Base-by-base conservation (phyloP, 192 early-diverging fungal genomes). In the Coemansia sp. region DNA sequence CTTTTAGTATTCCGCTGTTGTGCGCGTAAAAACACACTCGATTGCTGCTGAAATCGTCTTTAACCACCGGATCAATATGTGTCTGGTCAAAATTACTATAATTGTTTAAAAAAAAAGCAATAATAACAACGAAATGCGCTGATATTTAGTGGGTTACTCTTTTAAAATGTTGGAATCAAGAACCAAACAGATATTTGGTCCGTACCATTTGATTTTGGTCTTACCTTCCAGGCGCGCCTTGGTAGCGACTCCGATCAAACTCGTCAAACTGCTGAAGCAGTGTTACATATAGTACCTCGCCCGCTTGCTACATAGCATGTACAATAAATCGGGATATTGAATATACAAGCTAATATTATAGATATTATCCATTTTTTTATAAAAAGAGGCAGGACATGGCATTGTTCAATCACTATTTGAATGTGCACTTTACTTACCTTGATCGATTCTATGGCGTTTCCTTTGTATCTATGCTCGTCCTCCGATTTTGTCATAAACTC, bases 201-300 rank as follows among this genome's bases (percentile, higher is more conserved):
- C 11, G 6, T 9, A 26, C 12, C 26, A 24, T 26, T 53, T 26
- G 15, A 6, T 14, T 26, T 0, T 0, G 9, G 26, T 24, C 30
- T 59, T 59, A 59, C 57, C 57, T 59, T 59, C 57, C 57, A 34
- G 57, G 57, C 34, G 57, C 57, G 24, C 57, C 57, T 59, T 59
- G 57, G n/a, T 59, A 59, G 9, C 57, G 33, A 35, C 57, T 21
- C 12, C 57, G 34, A 38, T 59, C 57, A 38, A 63, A 63, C 26
- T 82, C 79, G 46, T 82, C 79, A 52, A 73, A 82, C 14, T 41
- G 58, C 26, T 64, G 48, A 61, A 82, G 63, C 43, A 76, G 26
- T 3, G 60, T 63, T 4, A 76, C 55, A 33, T 82, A 76, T 14
- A 82, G 52, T 1, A 73, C 67, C 51, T 82, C 79, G 0, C 74